A percentile compares a stretch with the other conserved stretches of the same genome.
Evolutionary conservation across 2,329 filamentous ascomycete species (phyloP).

Genomic region (Berkeleyomyces basicola): DNA sequence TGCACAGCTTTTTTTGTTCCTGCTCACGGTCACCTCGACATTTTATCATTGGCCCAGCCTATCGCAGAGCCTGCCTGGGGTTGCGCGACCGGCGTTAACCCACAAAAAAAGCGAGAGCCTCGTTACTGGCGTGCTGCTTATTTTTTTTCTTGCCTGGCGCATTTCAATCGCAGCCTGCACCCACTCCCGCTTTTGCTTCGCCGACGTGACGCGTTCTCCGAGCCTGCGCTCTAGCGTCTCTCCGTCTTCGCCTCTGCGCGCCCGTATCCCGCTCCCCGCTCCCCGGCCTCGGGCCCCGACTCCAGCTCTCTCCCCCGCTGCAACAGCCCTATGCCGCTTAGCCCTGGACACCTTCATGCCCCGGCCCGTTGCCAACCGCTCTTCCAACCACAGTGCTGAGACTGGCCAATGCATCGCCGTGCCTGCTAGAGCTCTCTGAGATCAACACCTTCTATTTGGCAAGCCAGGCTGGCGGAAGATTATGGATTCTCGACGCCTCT

Average conservation of each 20-base stretch:
- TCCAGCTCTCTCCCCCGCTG: neutral
- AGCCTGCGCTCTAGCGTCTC: neutral
- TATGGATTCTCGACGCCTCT: conserved; percentile 13
- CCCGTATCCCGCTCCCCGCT: neutral
- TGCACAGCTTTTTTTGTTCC: neutral
- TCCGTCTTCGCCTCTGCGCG: neutral
- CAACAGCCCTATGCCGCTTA: neutral
- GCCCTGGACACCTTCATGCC: conserved; percentile 6
- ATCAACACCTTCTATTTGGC: conserved; percentile 6
- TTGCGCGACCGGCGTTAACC: neutral
- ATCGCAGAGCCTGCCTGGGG: neutral
- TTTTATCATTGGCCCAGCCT: neutral
- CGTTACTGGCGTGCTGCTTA: neutral
- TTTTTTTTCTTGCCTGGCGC: neutral
- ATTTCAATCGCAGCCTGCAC: neutral
- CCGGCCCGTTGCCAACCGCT: neutral
- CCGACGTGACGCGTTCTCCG: neutral
- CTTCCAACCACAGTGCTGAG: conserved; percentile 4
- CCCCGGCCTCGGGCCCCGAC: neutral
- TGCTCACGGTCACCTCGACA: too few species aligned
- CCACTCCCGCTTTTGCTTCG: neutral
- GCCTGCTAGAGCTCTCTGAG: conserved; percentile 4
- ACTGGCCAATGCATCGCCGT: conserved; percentile 7
- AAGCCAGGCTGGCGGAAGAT: conserved; percentile 11
- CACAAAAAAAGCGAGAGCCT: conserved; percentile 1